These are phyloP conservation scores for Phaeoacremonium minimum DNA, from an alignment of 2,329 filamentous ascomycete genomes.

Conservation along the genomic window DNA sequence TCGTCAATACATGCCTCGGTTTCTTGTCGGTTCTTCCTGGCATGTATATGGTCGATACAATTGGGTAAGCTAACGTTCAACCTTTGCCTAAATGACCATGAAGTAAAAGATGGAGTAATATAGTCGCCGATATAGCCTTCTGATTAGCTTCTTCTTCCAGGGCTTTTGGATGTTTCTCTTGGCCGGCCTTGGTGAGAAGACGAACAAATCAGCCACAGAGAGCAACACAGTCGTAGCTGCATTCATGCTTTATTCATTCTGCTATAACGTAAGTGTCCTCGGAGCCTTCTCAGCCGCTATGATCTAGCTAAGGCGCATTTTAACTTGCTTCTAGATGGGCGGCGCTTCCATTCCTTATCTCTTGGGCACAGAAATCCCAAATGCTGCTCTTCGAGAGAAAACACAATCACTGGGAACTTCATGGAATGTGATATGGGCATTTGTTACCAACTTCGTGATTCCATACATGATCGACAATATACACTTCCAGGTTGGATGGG, in stretches of 20 bases:
- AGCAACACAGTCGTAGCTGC: no score
- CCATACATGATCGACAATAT: conserved; percentile 14
- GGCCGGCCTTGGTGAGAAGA: no score
- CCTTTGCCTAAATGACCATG: neutral
- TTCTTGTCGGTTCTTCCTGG: conserved; percentile 6
- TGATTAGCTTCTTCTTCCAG: conserved; percentile 8
- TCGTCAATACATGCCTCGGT: conserved; percentile 7
- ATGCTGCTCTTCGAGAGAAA: conserved; percentile 14
- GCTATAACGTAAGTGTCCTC: no score
- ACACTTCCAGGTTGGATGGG: conserved; percentile 14
- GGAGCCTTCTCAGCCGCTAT: no score
- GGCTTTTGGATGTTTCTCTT: no score
- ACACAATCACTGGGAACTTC: conserved; percentile 13
- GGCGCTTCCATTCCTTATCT: conserved; percentile 16
- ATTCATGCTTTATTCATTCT: no score
- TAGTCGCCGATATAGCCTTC: conserved; percentile 9
- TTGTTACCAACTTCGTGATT: conserved; percentile 15
- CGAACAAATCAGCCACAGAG: no score
- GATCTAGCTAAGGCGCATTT: no score
- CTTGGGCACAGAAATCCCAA: conserved; percentile 14
- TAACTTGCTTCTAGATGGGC: conserved; percentile 8
- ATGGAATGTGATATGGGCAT: conserved; percentile 17
- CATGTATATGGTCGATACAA: conserved; percentile 6
- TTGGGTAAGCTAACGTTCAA: conserved; percentile 1
- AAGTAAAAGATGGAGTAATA: neutral